Evolutionary conservation across 805 yeast genomes (phyloP).

Genomic region (Diddensiella transvaalensis): DNA sequence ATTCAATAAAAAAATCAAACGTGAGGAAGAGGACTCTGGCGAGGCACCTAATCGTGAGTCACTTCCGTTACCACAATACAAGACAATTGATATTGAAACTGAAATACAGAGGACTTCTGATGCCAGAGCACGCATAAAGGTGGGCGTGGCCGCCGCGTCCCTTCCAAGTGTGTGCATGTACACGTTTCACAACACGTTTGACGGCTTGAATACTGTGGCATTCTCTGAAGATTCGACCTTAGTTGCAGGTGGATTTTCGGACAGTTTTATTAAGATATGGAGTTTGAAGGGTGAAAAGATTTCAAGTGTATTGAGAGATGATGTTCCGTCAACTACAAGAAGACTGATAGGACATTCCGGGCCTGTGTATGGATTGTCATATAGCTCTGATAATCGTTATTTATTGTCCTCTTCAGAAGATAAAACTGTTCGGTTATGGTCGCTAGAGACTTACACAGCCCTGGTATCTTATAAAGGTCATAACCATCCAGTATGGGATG

Average conservation of each 20-base stretch:
- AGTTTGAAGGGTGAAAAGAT: constrained; percentile 87
- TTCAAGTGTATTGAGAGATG: constrained; percentile 35
- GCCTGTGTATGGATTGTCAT: constrained; percentile 84
- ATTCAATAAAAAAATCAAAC: constrained; percentile 55
- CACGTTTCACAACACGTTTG: constrained; percentile 92
- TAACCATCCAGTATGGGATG: constrained; percentile 97
- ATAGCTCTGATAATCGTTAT: constrained; percentile 84
- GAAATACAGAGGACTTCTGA: constrained; percentile 79
- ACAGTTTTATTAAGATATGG: constrained; percentile 88
- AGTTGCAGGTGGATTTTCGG: constrained; percentile 93
- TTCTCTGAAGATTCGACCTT: constrained; percentile 84
- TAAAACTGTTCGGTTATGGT: constrained; percentile 89
- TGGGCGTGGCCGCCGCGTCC: constrained; percentile 67
- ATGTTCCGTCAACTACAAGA: constrained; percentile 32
- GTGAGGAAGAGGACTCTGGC: constrained; percentile 36
- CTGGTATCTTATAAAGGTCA: constrained; percentile 95
- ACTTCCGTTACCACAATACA: constrained; percentile 82
- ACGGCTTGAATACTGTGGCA: constrained; percentile 78
- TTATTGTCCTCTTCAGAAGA: constrained; percentile 85
- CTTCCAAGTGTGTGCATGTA: constrained; percentile 97
- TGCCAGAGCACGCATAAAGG: constrained; percentile 65
- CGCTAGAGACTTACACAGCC: constrained; percentile 83
- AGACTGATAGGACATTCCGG: constrained; percentile 90
- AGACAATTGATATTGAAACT: constrained; percentile 72
- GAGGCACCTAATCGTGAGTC: constrained; percentile 72